phyloP scores from a whole-genome alignment of 768 basidiomycete species.

The Trametes meyenii region DNA sequence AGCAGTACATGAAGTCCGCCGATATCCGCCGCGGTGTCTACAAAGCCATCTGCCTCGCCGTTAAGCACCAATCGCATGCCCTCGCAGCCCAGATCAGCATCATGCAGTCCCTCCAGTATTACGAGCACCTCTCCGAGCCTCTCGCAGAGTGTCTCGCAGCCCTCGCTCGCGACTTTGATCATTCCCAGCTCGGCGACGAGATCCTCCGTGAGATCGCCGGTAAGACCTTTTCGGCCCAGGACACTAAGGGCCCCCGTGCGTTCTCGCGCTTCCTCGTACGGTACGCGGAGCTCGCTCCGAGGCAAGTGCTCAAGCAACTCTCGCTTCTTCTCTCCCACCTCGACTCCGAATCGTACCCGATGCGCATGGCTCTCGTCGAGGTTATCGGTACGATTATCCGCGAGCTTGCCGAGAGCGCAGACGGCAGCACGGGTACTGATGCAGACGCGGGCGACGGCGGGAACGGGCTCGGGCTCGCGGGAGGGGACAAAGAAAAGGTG shows the following conservation, averaged over 20 bases:
- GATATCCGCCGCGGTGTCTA: conserved; percentile 76
- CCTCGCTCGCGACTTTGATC: conserved; percentile 85
- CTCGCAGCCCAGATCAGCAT: conserved; percentile 87
- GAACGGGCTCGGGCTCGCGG: conserved; percentile 24
- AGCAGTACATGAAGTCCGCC: conserved; percentile 82
- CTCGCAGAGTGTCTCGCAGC: conserved; percentile 89
- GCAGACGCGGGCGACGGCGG: not conserved
- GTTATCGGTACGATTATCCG: conserved; percentile 83
- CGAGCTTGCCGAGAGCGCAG: conserved; percentile 66
- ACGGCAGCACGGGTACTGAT: conserved; percentile 21
- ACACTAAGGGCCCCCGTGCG: conserved; percentile 83
- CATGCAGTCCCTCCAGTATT: conserved; percentile 90
- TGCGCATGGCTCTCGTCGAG: conserved; percentile 94
- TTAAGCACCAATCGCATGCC: conserved; percentile 87
- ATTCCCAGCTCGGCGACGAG: conserved; percentile 88
- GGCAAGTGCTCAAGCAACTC: conserved; percentile 87
- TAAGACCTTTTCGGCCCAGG: conserved; percentile 77
- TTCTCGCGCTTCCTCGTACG: conserved; percentile 85
- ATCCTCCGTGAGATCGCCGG: conserved; percentile 84
- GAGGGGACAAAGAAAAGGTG: conserved; percentile 47
- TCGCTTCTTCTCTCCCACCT: conserved; percentile 81
- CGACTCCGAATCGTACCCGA: conserved; percentile 96
- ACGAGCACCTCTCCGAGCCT: conserved; percentile 90
- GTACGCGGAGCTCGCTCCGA: conserved; percentile 78
- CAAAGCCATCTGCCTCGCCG: conserved; percentile 88